Evolutionary conservation across 2,329 filamentous ascomycete species (phyloP), one percentile per base, ranked within the genome.

Genomic region (Penicillium sumatraense): DNA sequence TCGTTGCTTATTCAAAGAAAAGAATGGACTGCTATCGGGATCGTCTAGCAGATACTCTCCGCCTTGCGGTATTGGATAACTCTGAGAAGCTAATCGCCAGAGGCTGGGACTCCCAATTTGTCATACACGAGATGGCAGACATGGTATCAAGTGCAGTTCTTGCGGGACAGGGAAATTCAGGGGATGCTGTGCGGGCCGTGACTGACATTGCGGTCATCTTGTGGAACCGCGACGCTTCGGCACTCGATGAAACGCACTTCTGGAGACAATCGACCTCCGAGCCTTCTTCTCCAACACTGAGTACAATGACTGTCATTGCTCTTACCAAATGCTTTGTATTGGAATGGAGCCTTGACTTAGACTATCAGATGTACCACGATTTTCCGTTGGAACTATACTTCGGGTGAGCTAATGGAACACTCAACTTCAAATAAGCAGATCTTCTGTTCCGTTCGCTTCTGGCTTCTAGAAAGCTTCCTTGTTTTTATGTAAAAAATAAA

Each of bases 361-460:
- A 54, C 20, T 53, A 57, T 26, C 48, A 57, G 49, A 49, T 57
- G 54, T 52, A 56, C 20, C 51, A 56, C 31, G 50, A 56, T 49
- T 36, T 56, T 8, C 55, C 52, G 21, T 18, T 42, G 21, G 44
- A 48, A 9, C n/a, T 48, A n/a, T 45, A 54, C 11, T 51, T 57
- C 5, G 50, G 47, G 8, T 54, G 23, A 45, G 13, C 41, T 21
- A 42, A 42, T 24, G 20, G 10, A 41, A 24, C 13, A 41, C 5
- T 21, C 20, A 40, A 40, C 36, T 40, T 40, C 13, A 20, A 40
- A 40, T 18, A 23, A 21, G n/a, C 36, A 40, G 7, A n/a, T n/a
- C n/a, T n/a, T n/a, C n/a, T n/a, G n/a, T n/a, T n/a, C n/a, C n/a
- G n/a, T n/a, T n/a, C n/a, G n/a, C n/a, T n/a, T n/a, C n/a, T n/a